A percentile compares a stretch with the other conserved stretches of the same genome.
Evolutionary conservation across 1,284 basidiomycete genomes (phyloP).

Genomic region (Microbotryum lychnidis-dioicae): DNA sequence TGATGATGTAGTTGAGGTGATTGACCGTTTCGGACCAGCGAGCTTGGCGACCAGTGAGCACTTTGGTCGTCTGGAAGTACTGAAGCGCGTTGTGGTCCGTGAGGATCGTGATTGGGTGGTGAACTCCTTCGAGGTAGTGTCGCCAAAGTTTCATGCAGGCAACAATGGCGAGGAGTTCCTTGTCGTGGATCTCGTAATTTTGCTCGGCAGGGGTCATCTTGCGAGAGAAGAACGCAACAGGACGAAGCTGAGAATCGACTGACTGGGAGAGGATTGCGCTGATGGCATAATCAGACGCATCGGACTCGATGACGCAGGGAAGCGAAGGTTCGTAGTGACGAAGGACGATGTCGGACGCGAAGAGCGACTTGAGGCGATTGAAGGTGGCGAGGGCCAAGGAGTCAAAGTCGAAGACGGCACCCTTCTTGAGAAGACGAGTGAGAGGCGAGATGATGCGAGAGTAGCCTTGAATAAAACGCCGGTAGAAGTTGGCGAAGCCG

Average conservation of each 20-base stretch:
- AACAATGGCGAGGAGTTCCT: constrained; percentile 43
- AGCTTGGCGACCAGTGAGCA: constrained; percentile 43
- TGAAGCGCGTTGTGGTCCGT: constrained; percentile 47
- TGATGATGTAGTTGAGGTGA: constrained; percentile 42
- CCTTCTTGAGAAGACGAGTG: too few species aligned
- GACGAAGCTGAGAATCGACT: constrained; percentile 28
- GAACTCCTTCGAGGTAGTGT: constrained; percentile 35
- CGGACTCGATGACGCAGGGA: constrained; percentile 37
- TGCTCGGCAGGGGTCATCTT: constrained; percentile 38
- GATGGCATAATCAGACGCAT: constrained; percentile 33
- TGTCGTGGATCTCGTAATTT: constrained; percentile 49
- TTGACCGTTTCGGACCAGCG: constrained; percentile 43
- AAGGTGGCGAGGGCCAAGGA: too few species aligned
- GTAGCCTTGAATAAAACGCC: too few species aligned
- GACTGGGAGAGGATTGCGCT: constrained; percentile 1
- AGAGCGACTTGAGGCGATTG: constrained; percentile 37
- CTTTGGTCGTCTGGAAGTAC: constrained; percentile 42
- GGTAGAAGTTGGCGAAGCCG: too few species aligned
- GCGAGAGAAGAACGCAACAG: constrained; percentile 31
- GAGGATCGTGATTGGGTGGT: constrained; percentile 36
- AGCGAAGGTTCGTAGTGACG: constrained; percentile 39
- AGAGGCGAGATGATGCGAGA: too few species aligned
- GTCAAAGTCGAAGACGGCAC: too few species aligned
- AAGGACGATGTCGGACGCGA: constrained; percentile 40
- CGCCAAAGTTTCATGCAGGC: constrained; percentile 36